Conservation (phyloP, 2,329 filamentous ascomycete species). For the Aspergillus arachidicola region DNA sequence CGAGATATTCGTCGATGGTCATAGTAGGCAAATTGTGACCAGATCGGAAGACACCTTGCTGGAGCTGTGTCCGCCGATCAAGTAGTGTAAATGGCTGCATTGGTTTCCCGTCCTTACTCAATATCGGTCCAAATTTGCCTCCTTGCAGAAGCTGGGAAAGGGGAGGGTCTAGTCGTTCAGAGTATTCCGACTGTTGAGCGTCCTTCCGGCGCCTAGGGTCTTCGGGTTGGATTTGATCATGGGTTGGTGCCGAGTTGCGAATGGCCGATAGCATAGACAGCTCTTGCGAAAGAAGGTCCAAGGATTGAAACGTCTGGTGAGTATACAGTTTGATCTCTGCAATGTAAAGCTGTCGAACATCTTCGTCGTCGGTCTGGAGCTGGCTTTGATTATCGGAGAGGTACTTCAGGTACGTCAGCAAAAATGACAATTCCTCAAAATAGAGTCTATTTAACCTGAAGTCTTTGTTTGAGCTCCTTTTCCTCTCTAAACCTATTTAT, state of each 20-base stretch:
- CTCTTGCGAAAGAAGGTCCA: slow-evolving; percentile 88
- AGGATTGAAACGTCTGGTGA: slow-evolving; percentile 79
- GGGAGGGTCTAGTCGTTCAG: slow-evolving; percentile 72
- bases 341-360: slow-evolving; percentile 76
- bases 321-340: slow-evolving; percentile 72
- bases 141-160: slow-evolving; percentile 52
- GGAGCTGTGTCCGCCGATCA: slow-evolving; percentile 72
- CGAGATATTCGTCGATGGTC: slow-evolving; percentile 96
- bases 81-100: slow-evolving; percentile 88
- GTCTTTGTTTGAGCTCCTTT: slow-evolving; percentile 78
- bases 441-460: slow-evolving; percentile 61
- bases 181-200: slow-evolving; percentile 61
- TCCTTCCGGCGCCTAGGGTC: slow-evolving; percentile 49
- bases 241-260: slow-evolving; percentile 52
- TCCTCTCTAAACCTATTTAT: slow-evolving; percentile 83
- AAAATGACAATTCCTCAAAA: slow-evolving; percentile 6
- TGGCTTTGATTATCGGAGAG: slow-evolving; percentile 61
- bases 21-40: slow-evolving; percentile 96
- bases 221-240: slow-evolving; percentile 34
- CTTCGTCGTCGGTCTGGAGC: slow-evolving; percentile 77
- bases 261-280: slow-evolving; percentile 77
- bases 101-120: slow-evolving; percentile 79
- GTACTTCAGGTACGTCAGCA: slow-evolving; percentile 53
- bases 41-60: slow-evolving; percentile 80
- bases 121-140: slow-evolving; percentile 67